Conservation (phyloP, 2,329 filamentous ascomycete species). For the Akanthomyces muscarius region DNA sequence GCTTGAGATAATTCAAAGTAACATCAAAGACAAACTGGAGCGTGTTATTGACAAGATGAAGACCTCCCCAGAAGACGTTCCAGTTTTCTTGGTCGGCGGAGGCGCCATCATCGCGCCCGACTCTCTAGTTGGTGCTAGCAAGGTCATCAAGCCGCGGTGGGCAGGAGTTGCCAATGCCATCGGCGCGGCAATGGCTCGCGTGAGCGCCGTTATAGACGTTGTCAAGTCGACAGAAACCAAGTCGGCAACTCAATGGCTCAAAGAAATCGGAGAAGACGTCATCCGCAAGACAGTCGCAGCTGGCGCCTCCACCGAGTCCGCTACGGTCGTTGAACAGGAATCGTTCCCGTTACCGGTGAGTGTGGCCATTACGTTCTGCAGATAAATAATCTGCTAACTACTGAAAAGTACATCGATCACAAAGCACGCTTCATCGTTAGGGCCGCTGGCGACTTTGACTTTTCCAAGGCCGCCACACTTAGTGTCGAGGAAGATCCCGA, state of each 20-base stretch:
- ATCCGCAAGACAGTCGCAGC: constrained; percentile 41
- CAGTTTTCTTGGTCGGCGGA: constrained; percentile 60
- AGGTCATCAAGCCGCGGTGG: constrained; percentile 53
- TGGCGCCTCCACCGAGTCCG: constrained; percentile 41
- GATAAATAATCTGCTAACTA: constrained; percentile 15
- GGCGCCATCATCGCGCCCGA: constrained; percentile 57
- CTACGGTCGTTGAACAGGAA: constrained; percentile 50
- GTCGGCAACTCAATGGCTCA: constrained; percentile 34
- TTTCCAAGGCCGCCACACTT: constrained; percentile 21
- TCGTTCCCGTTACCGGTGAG: constrained; percentile 48
- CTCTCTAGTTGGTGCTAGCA: constrained; percentile 51
- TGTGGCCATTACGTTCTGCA: background rate
- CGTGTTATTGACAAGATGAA: constrained; percentile 59
- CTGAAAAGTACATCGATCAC: constrained; percentile 43
- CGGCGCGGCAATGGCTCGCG: constrained; percentile 58
- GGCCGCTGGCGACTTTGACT: constrained; percentile 56
- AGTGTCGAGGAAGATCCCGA: background rate
- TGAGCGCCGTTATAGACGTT: constrained; percentile 51
- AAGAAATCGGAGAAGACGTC: constrained; percentile 37
- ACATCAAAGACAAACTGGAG: constrained; percentile 50
- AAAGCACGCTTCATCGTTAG: constrained; percentile 55
- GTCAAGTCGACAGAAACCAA: constrained; percentile 45
- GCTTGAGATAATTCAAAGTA: constrained; percentile 34
- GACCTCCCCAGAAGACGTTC: constrained; percentile 54
- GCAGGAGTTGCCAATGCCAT: constrained; percentile 62